Base-by-base conservation (phyloP, 805 yeast genomes). In the Danielia reshetovae region DNA sequence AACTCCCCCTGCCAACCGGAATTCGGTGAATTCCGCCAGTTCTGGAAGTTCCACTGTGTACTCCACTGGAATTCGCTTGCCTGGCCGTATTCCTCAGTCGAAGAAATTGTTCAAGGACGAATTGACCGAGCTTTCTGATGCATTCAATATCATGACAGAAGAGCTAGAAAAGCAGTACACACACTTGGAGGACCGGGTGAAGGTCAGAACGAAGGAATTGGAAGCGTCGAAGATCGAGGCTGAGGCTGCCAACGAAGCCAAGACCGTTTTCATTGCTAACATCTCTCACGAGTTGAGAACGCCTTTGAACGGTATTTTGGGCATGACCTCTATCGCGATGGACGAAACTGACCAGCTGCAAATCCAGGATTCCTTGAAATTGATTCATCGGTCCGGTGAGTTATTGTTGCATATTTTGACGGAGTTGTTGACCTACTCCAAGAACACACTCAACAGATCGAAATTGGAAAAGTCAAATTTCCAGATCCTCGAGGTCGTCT, bases 211-310 rank as follows among this genome's bases (percentile, higher is more conserved):
- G 0, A 79, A 76, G 49, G 96, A 90, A 57, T 69, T 90, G 29
- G 96, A 89, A 57, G 81, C 81, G 1, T 93, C 96, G 7, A 85
- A 86, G 49, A 74, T 83, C 19, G 85, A 82, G 54, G 97, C 96
- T 0, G 97, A 90, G 60, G 78, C 83, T 18, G 98, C 98, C 1
- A 90, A 90, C 57, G 97, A 93, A 48, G 96, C 97, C 3, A 93
- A 93, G 54, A 89, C 97, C 0, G 88, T 86, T 5, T 87, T 87
- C 55, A 81, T 87, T 50, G 96, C 96, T 2, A 85, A 89, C 47
- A 88, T 87, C 12, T 85, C 96, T 0, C 96, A 87, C 57, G 98
- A 93, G 63, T 69, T 93, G 52, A 75, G 97, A 48, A 93, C 97
- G 0, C 98, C 98, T 2, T 67, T 93, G 42, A 93, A 93, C 57